phyloP scores from a whole-genome alignment of 495 filamentous ascomycete genomes.

The Xylaria scruposa region DNA sequence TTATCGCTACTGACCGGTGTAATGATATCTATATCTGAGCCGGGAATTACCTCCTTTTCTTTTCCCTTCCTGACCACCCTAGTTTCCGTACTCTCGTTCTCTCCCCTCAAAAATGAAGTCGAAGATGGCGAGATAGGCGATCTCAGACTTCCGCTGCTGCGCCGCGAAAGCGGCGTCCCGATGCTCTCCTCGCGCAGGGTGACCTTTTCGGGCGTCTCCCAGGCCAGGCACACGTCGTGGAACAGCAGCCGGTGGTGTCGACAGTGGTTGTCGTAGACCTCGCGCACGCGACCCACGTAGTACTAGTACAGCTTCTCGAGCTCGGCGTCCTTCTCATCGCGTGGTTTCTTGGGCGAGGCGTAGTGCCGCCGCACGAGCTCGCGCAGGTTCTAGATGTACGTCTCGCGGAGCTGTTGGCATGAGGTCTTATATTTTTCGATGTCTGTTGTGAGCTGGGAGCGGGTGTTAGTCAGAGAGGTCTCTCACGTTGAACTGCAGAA shows the following conservation, averaged over 20 bases:
- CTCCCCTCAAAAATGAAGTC: background rate
- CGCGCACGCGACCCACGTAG: slow-evolving; percentile 40
- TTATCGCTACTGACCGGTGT: background rate
- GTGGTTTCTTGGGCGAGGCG: slow-evolving; percentile 26
- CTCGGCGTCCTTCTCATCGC: slow-evolving; percentile 31
- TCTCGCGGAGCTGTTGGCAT: slow-evolving; percentile 30
- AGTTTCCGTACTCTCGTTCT: background rate
- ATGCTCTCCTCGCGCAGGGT: slow-evolving; percentile 13
- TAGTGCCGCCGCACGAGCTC: slow-evolving; percentile 33
- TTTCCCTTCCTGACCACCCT: slow-evolving; percentile 10
- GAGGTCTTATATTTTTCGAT: slow-evolving; percentile 36
- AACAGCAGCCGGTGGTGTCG: slow-evolving; percentile 37
- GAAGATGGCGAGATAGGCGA: background rate
- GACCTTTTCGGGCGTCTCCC: slow-evolving; percentile 36
- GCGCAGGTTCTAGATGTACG: slow-evolving; percentile 37
- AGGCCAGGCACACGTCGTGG: slow-evolving; percentile 33
- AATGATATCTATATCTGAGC: background rate
- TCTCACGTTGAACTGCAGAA: background rate
- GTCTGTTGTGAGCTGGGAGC: slow-evolving; percentile 32
- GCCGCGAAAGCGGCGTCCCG: background rate
- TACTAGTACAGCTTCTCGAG: slow-evolving; percentile 36
- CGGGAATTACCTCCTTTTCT: slow-evolving; percentile 13
- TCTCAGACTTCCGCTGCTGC: slow-evolving; percentile 2
- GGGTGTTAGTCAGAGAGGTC: background rate
- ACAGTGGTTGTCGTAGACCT: slow-evolving; percentile 38